These are phyloP conservation scores for Mucor plumbeus DNA, from an alignment of 371 early-diverging fungal species.

Conservation along the genomic window DNA sequence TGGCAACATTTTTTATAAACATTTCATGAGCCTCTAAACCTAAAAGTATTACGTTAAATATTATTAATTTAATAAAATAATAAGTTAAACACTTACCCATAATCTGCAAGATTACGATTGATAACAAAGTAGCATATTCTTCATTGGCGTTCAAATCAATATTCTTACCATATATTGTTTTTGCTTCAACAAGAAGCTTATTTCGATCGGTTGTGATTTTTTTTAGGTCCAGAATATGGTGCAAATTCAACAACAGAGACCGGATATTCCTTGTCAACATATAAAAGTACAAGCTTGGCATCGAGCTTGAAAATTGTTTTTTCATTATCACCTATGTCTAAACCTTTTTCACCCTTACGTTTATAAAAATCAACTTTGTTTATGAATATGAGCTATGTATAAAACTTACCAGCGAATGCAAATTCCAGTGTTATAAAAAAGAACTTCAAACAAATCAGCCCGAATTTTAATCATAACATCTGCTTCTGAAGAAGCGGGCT, in stretches of 20 bases:
- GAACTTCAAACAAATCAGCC: conserved; percentile 8
- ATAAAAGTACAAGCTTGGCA: conserved; percentile 21
- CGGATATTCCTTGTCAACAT: not conserved
- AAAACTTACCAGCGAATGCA: conserved; percentile 11
- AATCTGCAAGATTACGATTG: no score
- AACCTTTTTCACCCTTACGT: conserved; percentile 10
- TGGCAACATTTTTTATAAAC: no score
- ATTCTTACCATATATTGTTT: no score
- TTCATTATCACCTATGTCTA: conserved; percentile 3
- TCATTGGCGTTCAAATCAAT: not conserved
- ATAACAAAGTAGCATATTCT: no score
- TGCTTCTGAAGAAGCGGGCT: conserved; percentile 9
- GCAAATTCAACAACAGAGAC: conserved; percentile 3
- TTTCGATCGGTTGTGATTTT: not conserved
- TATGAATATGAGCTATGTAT: conserved; percentile 7
- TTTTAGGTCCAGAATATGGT: not conserved
- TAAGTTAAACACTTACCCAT: not conserved
- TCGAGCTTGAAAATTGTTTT: conserved; percentile 14
- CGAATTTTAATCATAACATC: conserved; percentile 11
- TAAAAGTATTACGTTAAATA: no score
- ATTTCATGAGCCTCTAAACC: no score
- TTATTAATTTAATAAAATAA: conserved; percentile 1
- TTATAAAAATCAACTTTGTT: conserved; percentile 8
- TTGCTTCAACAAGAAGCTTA: no score
- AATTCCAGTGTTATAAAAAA: conserved; percentile 7